Percentiles rank a stretch among this genome's conserved stretches.
Conservation (phyloP, 805 yeast species). For the Saccharomycodes ludwigii region DNA sequence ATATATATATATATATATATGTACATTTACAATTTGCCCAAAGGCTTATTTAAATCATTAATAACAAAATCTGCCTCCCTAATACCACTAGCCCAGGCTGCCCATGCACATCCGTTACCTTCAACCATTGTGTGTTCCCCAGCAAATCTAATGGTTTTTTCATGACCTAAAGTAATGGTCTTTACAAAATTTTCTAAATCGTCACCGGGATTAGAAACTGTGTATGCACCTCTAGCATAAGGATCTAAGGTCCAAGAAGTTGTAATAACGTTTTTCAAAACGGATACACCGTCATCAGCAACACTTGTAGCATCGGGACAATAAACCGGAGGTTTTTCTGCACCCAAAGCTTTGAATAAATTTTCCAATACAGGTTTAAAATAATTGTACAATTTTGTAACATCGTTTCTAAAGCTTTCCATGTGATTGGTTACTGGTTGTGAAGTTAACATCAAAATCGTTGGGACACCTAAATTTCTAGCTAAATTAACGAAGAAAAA, state of each 20-base stretch:
- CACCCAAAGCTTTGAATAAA: slow-evolving; percentile 11
- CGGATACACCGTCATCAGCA: background rate
- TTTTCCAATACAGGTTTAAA: slow-evolving; percentile 37
- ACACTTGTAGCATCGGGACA: slow-evolving; percentile 2
- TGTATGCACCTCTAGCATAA: slow-evolving; percentile 62
- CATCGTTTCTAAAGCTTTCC: slow-evolving; percentile 36
- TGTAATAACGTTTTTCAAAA: slow-evolving; percentile 28
- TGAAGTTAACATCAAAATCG: slow-evolving; percentile 56
- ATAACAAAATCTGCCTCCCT: slow-evolving; percentile 32
- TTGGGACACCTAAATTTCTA: slow-evolving; percentile 31
- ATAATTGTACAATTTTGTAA: slow-evolving; percentile 42
- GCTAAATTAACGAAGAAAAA: slow-evolving; percentile 46
- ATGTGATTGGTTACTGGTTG: slow-evolving; percentile 54
- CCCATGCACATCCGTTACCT: slow-evolving; percentile 80
- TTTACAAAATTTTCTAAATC: slow-evolving; percentile 46
- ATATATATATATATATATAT: no score
- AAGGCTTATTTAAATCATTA: slow-evolving; percentile 4
- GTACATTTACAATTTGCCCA: slow-evolving; percentile 1
- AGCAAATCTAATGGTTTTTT: slow-evolving; percentile 49
- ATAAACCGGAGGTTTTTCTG: slow-evolving; percentile 3
- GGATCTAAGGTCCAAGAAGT: slow-evolving; percentile 71
- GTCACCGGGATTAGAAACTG: slow-evolving; percentile 48
- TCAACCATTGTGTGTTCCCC: slow-evolving; percentile 73
- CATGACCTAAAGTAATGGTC: slow-evolving; percentile 45
- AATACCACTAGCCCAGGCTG: slow-evolving; percentile 60